Evolutionary conservation across 345 rosid species (phyloP).

Genomic region (Bruguiera sexangula): DNA sequence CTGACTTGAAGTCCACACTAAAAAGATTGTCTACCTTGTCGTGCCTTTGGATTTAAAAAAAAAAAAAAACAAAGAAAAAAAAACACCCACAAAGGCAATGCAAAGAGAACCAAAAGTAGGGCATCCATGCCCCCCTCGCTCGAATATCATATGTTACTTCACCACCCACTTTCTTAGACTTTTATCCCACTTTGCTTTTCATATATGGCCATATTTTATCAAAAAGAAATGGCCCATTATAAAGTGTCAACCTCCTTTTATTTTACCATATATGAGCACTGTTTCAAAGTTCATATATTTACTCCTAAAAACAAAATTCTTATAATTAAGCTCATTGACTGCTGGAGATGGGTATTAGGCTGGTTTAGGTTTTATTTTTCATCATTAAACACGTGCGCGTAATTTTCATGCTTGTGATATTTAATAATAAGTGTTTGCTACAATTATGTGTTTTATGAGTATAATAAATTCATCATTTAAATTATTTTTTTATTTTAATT

Average conservation of each 20-base stretch:
- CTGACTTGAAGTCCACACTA: constrained; percentile 26
- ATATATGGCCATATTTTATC: constrained; percentile 3
- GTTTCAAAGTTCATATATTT: neutral
- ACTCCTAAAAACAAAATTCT: constrained; percentile 26
- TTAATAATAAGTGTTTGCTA: too few species aligned
- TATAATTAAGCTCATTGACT: constrained; percentile 17
- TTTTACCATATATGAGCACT: neutral
- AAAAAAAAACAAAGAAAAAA: neutral
- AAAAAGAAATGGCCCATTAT: constrained; percentile 19
- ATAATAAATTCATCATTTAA: too few species aligned
- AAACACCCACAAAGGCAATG: constrained; percentile 15
- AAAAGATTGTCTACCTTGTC: neutral
- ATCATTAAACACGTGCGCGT: constrained; percentile 29
- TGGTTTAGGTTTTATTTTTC: constrained; percentile 14
- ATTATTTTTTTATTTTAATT: too few species aligned
- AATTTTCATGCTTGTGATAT: constrained; percentile 5
- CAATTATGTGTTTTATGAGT: too few species aligned
- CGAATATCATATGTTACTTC: neutral
- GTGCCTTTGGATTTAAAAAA: neutral
- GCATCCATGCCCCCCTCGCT: constrained; percentile 14
- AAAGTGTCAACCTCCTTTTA: constrained; percentile 32
- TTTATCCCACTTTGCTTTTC: constrained; percentile 11
- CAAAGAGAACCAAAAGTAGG: constrained; percentile 2
- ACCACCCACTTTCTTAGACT: constrained; percentile 32
- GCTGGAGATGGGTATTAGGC: neutral